phyloP scores from a whole-genome alignment of 108 stramenopile species.

The Chaetoceros tenuissimus region DNA sequence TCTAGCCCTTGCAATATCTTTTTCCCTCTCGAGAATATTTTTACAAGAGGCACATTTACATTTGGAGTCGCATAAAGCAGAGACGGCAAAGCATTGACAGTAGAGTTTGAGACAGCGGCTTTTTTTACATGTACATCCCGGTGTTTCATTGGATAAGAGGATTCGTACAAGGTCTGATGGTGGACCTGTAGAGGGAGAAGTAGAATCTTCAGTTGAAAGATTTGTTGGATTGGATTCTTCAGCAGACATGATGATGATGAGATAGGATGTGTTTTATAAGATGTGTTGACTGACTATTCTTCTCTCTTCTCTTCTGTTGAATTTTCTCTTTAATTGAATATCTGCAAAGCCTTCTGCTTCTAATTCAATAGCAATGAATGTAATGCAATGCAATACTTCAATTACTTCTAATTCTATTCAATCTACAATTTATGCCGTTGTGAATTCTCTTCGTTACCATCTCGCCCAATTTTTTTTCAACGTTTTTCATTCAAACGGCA shows the following conservation, averaged over 20 bases:
- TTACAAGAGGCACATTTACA: slow-evolving; percentile 66
- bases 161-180: neutral
- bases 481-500: too few species aligned
- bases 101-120: slow-evolving; percentile 77
- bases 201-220: neutral
- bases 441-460: too few species aligned
- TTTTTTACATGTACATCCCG: slow-evolving; percentile 11
- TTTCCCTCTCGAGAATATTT: slow-evolving; percentile 48
- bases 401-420: too few species aligned
- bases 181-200: neutral
- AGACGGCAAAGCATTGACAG: slow-evolving; percentile 81
- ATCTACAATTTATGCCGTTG: too few species aligned
- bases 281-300: too few species aligned
- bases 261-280: too few species aligned
- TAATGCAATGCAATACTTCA: too few species aligned
- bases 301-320: too few species aligned
- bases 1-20: slow-evolving; percentile 39
- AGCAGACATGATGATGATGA: neutral
- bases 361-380: too few species aligned
- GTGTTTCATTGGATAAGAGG: neutral
- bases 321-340: too few species aligned
- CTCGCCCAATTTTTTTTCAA: too few species aligned
- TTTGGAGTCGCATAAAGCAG: slow-evolving; percentile 43
- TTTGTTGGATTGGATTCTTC: neutral
- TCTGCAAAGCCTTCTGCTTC: too few species aligned